A percentile compares a stretch with the other conserved stretches of the same genome.
Evolutionary conservation across 2,329 filamentous ascomycete genomes (phyloP).

Genomic region (Fusarium illudens): DNA sequence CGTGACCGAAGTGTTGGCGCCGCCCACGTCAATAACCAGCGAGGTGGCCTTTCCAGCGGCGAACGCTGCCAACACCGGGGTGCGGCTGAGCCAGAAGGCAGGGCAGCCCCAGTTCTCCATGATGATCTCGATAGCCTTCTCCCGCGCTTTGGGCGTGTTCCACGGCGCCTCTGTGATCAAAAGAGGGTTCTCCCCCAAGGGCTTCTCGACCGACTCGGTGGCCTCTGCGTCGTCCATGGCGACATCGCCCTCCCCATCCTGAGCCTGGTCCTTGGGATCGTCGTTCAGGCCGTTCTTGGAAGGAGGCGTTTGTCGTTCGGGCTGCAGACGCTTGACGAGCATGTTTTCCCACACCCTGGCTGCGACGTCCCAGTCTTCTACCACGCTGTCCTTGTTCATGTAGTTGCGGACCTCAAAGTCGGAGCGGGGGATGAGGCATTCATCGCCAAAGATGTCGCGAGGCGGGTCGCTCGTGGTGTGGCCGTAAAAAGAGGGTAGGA

Average conservation of each 20-base stretch:
- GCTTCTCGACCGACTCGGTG: conserved; percentile 69
- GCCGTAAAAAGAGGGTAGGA: conserved; percentile 91
- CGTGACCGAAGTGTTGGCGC: conserved; percentile 86
- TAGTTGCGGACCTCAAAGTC: conserved; percentile 90
- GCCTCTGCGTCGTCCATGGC: conserved; percentile 61
- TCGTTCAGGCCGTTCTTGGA: conserved; percentile 83
- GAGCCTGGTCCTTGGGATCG: conserved; percentile 62
- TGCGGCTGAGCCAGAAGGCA: conserved; percentile 92
- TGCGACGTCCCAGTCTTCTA: conserved; percentile 96
- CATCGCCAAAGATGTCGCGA: conserved; percentile 83
- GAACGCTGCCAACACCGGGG: conserved; percentile 89
- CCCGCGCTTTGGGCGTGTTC: conserved; percentile 86
- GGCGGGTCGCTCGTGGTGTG: conserved; percentile 57
- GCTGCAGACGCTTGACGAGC: conserved; percentile 87
- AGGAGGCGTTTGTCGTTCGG: conserved; percentile 73
- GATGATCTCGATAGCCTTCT: conserved; percentile 94
- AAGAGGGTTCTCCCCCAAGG: conserved; percentile 87
- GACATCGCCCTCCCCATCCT: conserved; percentile 69
- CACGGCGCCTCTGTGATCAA: conserved; percentile 94
- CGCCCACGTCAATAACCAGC: conserved; percentile 90
- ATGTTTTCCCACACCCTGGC: conserved; percentile 91
- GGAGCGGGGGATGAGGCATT: conserved; percentile 79
- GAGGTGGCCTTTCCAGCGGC: conserved; percentile 93
- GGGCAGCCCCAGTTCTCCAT: conserved; percentile 98
- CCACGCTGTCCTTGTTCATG: conserved; percentile 86